Evolutionary conservation across 2,329 filamentous ascomycete species (phyloP).

Genomic region (Grosmannia serpens): DNA sequence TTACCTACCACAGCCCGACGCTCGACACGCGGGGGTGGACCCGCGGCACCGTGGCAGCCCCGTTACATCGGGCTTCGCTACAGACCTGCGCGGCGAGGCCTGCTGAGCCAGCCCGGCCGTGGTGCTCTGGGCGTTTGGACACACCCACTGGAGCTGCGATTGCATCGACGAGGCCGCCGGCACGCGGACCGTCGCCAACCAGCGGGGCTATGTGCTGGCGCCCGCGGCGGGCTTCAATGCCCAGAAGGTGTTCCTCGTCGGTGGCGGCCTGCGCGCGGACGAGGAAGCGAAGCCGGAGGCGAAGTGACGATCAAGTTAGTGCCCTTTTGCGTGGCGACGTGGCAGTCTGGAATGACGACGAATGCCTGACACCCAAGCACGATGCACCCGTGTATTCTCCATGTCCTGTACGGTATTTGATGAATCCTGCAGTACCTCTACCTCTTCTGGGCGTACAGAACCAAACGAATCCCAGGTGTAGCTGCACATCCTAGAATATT

Average conservation of each 20-base stretch:
- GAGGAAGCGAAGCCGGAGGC: neutral
- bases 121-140: constrained; percentile 35
- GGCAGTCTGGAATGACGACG: too few species aligned
- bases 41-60: constrained; percentile 20
- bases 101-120: constrained; percentile 25
- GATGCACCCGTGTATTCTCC: too few species aligned
- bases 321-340: too few species aligned
- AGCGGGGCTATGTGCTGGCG: neutral
- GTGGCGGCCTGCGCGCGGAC: neutral
- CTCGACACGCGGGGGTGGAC: constrained; percentile 19
- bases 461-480: too few species aligned
- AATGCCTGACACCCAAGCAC: too few species aligned
- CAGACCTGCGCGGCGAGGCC: constrained; percentile 22
- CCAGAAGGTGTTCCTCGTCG: neutral
- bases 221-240: neutral
- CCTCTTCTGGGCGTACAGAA: too few species aligned
- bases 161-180: constrained; percentile 13
- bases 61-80: constrained; percentile 23
- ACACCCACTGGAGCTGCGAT: constrained; percentile 35
- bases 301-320: too few species aligned
- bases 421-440: too few species aligned
- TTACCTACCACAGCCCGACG: constrained; percentile 32
- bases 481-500: too few species aligned
- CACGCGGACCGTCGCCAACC: neutral
- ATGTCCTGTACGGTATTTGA: too few species aligned